These are phyloP conservation scores for Botrytis squamosa DNA, from an alignment of 2,329 filamentous ascomycete genomes.

Conservation along the genomic window DNA sequence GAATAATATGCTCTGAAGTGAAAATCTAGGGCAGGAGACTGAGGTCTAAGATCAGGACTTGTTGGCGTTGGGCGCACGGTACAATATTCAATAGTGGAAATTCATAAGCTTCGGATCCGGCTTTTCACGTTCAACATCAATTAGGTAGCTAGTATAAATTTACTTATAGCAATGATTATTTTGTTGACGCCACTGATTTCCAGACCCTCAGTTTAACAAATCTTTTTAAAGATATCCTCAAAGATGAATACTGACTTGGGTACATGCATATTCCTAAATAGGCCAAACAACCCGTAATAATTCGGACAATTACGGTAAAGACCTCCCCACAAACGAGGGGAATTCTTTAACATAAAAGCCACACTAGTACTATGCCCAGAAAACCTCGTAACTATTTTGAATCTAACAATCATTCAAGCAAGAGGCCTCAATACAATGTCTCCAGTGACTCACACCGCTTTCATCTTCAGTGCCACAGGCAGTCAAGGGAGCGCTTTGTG, in stretches of 20 bases:
- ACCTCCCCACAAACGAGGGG: background rate
- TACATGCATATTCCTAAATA: background rate
- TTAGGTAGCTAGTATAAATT: background rate
- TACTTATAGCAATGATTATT: background rate
- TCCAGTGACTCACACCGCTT: background rate
- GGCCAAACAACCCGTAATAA: background rate
- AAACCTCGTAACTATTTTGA: background rate
- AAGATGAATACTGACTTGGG: background rate
- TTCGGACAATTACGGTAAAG: background rate
- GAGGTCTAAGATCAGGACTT: background rate
- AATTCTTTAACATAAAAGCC: background rate
- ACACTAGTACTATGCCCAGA: background rate
- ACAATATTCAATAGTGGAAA: background rate
- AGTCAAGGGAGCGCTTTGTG: background rate
- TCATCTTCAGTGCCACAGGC: background rate
- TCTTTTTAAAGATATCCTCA: background rate
- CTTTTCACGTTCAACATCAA: background rate
- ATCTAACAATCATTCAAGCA: background rate
- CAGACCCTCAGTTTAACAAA: background rate
- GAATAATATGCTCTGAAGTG: background rate
- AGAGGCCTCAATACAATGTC: background rate
- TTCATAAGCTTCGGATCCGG: background rate
- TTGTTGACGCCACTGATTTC: background rate
- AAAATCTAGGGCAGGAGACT: background rate
- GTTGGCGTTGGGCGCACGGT: background rate